These are phyloP conservation scores for Ziziphus jujuba DNA, from an alignment of 306 rosid genomes.

Conservation along the genomic window DNA sequence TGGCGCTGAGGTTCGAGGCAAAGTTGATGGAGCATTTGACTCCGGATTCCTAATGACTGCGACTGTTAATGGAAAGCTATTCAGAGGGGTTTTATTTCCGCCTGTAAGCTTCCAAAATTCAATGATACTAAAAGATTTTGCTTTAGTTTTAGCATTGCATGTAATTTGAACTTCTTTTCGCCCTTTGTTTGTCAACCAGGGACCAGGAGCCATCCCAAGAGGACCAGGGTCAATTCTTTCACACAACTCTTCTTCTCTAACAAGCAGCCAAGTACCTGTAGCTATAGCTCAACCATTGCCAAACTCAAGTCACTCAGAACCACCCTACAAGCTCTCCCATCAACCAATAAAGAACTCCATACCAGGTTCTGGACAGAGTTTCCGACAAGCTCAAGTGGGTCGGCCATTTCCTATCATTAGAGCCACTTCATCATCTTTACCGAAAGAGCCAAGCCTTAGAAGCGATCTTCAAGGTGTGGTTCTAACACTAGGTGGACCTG, in stretches of 20 bases:
- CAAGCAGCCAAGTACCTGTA: constrained; percentile 14
- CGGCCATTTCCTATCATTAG: constrained; percentile 40
- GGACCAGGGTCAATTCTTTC: constrained; percentile 37
- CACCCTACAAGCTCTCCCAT: constrained; percentile 28
- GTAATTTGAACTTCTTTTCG: constrained; percentile 2
- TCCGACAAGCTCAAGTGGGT: constrained; percentile 36
- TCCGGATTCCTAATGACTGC: constrained; percentile 88
- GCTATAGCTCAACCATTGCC: constrained; percentile 34
- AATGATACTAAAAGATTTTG: neutral
- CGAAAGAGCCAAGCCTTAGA: constrained; percentile 56
- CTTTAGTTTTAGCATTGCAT: neutral
- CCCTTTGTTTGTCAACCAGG: constrained; percentile 41
- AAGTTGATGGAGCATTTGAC: constrained; percentile 84
- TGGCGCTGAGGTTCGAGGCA: constrained; percentile 84
- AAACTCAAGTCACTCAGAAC: constrained; percentile 36
- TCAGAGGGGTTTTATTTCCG: constrained; percentile 82
- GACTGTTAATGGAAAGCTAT: constrained; percentile 64
- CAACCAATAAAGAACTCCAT: constrained; percentile 30
- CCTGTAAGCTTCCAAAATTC: constrained; percentile 56
- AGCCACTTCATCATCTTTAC: constrained; percentile 32
- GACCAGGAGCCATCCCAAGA: constrained; percentile 37
- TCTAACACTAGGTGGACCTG: constrained; percentile 86
- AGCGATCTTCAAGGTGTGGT: constrained; percentile 79
- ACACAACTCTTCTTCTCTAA: constrained; percentile 29
- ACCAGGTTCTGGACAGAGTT: constrained; percentile 32